These are phyloP conservation scores for Trichophyton rubrum DNA, from an alignment of 2,329 filamentous ascomycete genomes.

Conservation along the genomic window DNA sequence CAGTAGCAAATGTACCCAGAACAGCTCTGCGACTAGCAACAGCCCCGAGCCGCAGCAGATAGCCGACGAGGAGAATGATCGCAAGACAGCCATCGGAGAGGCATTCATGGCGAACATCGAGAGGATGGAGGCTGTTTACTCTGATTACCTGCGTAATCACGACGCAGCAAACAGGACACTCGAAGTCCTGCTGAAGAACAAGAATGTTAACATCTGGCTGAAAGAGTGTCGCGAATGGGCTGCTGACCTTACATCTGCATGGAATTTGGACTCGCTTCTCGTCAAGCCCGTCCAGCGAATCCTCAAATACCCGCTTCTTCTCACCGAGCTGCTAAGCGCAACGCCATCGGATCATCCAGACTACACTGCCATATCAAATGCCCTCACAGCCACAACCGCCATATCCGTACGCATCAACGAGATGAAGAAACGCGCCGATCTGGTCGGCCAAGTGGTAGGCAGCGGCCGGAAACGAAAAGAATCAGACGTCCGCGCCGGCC, in stretches of 20 bases:
- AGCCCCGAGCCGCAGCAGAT: conserved; percentile 21
- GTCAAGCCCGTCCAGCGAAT: conserved; percentile 95
- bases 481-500: conserved; percentile 69
- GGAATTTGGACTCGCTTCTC: conserved; percentile 89
- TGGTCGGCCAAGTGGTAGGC: conserved; percentile 75
- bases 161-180: conserved; percentile 52
- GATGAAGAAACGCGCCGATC: conserved; percentile 84
- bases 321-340: conserved; percentile 64
- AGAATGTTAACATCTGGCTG: conserved; percentile 62
- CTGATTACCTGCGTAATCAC: conserved; percentile 53
- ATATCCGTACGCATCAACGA: conserved; percentile 69
- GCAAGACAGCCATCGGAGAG: conserved; percentile 45
- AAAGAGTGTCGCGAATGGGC: conserved; percentile 87
- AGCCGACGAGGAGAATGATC: conserved; percentile 45
- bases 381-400: conserved; percentile 55
- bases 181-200: conserved; percentile 38
- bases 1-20: conserved; percentile 32
- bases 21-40: conserved; percentile 14
- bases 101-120: conserved; percentile 45
- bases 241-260: conserved; percentile 81
- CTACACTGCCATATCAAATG: conserved; percentile 54
- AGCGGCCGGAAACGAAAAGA: conserved; percentile 69
- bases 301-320: conserved; percentile 80
- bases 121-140: conserved; percentile 53
- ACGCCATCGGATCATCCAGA: conserved; percentile 80